Base-by-base conservation (phyloP, 306 rosid species). In the Urtica urens region DNA sequence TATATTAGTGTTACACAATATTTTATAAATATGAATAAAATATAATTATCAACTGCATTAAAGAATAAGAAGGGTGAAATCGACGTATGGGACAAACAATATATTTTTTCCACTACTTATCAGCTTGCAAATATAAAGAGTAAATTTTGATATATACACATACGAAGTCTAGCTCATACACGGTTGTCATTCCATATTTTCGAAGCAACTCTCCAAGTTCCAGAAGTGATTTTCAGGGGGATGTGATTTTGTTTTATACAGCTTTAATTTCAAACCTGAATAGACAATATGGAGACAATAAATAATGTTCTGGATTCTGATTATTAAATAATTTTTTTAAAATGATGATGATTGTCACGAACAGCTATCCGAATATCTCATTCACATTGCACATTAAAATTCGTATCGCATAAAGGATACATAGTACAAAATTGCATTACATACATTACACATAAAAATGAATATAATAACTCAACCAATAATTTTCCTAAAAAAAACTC, bases 341-440 rank as follows among this genome's bases (percentile, higher is more conserved):
- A 55, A 47, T 39, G 39, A 11, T 53, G 49, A 64, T 49, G 48
- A 56, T 48, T 56, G 40, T 35, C n/a, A n/a, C n/a, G n/a, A 45
- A 23, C 55, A 31, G 26, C 33, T 5, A 19, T 39, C 38, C 12
- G n/a, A n/a, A n/a, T n/a, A n/a, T n/a, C n/a, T n/a, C n/a, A n/a
- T n/a, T n/a, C n/a, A n/a, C n/a, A n/a, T n/a, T n/a, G n/a, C n/a
- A n/a, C n/a, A n/a, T n/a, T n/a, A n/a, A n/a, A n/a, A n/a, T n/a
- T n/a, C n/a, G n/a, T n/a, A n/a, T n/a, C n/a, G n/a, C n/a, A n/a
- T n/a, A n/a, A n/a, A n/a, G n/a, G n/a, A n/a, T n/a, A n/a, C n/a
- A n/a, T n/a, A n/a, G n/a, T n/a, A n/a, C n/a, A n/a, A n/a, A n/a
- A n/a, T n/a, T n/a, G n/a, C n/a, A n/a, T n/a, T n/a, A n/a, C n/a